Base-by-base conservation (phyloP, 768 basidiomycete species). In the Coprinopsis sp. region DNA sequence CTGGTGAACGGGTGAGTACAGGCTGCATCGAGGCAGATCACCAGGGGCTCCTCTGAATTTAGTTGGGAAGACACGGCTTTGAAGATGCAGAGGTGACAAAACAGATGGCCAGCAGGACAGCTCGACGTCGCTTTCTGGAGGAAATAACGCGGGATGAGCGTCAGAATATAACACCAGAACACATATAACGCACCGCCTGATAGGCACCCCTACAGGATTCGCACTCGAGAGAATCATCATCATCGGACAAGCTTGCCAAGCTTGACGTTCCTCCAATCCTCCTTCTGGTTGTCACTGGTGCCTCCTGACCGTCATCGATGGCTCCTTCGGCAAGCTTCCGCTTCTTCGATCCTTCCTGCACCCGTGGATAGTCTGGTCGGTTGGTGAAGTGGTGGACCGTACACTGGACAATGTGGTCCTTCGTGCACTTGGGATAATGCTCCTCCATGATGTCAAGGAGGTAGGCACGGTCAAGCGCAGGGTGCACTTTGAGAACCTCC, bases 71-170 rank as follows among this genome's bases (percentile, higher is more conserved):
- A 8, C 7, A 23, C 22, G 21, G 13, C 14, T 23, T 16, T 39
- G 37, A 39, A 39, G 22, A 39, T 16, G 37, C 37, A 39, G 8
- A 23, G 22, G 16, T 39, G 37, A 23, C 37, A 39, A 18, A 39
- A 39, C 8, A 39, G 16, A 23, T 39, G 37, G 22, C 37, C 37
- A 8, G 37, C 37, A 5, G 37, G 37, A 39, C 37, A 39, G 22
- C 18, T 18, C 6, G 8, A 12, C 8, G 8, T 39, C 6, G 18
- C 18, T 5, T 39, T 8, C 37, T 39, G 18, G 6, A 39, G 25
- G 13, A 36, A 18, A 8, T 13, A 18, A 31, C n/a, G 34, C 19
- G 7, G 16, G 34, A 36, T 36, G 7, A 18, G 7, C 34, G 34
- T 18, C 37, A 39, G 11, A 8, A 23, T 11, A 22, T 11, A 39